Percentiles rank a stretch among this genome's conserved stretches.
Evolutionary conservation across 228 moss, liverwort and hornwort genomes (phyloP).

Genomic region (Sphagnum fallax): DNA sequence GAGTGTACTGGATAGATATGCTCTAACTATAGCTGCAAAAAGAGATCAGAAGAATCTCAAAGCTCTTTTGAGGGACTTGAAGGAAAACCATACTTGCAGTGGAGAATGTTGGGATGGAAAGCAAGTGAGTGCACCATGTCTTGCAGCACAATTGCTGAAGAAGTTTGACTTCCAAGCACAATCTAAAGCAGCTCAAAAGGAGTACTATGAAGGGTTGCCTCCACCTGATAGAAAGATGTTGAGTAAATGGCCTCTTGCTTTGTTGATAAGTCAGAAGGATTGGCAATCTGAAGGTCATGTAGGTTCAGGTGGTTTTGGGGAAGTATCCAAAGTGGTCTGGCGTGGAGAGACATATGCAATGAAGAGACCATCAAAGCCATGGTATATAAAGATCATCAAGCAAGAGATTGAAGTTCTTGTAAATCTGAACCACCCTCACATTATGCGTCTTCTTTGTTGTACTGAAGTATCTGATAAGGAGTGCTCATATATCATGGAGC

Average conservation of each 20-base stretch:
- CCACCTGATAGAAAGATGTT: not conserved
- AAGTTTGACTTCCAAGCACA: not conserved
- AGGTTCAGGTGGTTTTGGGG: slow-evolving; percentile 2
- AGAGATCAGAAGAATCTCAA: slow-evolving; percentile 4
- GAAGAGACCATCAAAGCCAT: not conserved
- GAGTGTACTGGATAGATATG: not conserved
- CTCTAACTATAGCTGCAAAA: slow-evolving; percentile 1
- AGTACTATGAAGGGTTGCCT: slow-evolving; percentile 9
- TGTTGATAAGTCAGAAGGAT: slow-evolving; percentile 1
- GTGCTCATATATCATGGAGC: slow-evolving; percentile 13
- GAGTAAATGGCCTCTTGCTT: not conserved
- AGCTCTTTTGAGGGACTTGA: not conserved
- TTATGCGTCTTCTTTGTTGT: slow-evolving; percentile 11
- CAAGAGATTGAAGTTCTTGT: slow-evolving; percentile 5
- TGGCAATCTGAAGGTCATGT: not conserved
- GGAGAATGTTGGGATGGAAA: slow-evolving; percentile 1
- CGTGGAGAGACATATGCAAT: slow-evolving; percentile 5
- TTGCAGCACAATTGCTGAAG: slow-evolving; percentile 4
- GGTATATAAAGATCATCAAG: not conserved
- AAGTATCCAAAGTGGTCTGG: slow-evolving; percentile 9
- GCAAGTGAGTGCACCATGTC: not conserved
- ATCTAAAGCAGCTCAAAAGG: too few species aligned
- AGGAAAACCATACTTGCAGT: slow-evolving; percentile 4
- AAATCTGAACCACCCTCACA: slow-evolving; percentile 9
- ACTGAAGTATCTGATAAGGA: not conserved